A percentile compares a stretch with the other conserved stretches of the same genome.
These are phyloP conservation scores for Primulina eburnea DNA, from an alignment of 257 asterid species.

Conservation along the genomic window DNA sequence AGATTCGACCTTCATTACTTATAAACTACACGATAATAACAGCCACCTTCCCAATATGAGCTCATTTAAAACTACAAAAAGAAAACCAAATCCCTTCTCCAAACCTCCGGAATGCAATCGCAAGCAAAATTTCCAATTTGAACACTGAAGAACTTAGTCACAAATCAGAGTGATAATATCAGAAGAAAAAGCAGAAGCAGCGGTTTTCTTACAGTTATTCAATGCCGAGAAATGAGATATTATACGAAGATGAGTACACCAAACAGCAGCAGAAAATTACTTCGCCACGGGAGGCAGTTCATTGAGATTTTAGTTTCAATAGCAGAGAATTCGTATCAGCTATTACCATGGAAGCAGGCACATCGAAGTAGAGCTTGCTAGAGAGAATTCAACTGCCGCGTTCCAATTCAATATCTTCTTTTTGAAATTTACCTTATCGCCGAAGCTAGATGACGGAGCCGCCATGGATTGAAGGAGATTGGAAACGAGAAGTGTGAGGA, in stretches of 20 bases:
- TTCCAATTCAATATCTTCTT: slow-evolving; percentile 43
- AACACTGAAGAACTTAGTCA: background rate
- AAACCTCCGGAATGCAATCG: background rate
- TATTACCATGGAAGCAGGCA: slow-evolving; percentile 58
- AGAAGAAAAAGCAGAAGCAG: background rate
- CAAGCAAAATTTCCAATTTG: background rate
- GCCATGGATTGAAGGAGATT: slow-evolving; percentile 40
- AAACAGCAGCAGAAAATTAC: slow-evolving; percentile 17
- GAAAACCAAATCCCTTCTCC: background rate
- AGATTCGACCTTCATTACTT: background rate
- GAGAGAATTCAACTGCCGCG: slow-evolving; percentile 64
- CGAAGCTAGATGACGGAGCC: slow-evolving; percentile 28
- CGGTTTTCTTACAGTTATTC: slow-evolving; percentile 68
- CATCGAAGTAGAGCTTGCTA: slow-evolving; percentile 86
- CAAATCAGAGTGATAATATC: background rate
- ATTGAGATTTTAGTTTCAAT: background rate
- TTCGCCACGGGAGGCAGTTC: background rate
- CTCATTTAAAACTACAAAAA: background rate
- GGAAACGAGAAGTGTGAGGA: slow-evolving; percentile 20
- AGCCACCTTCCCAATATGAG: background rate
- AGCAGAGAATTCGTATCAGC: background rate
- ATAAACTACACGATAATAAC: background rate
- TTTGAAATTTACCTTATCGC: slow-evolving; percentile 20
- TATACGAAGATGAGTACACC: slow-evolving; percentile 75
- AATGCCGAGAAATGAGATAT: slow-evolving; percentile 76